phyloP scores from a whole-genome alignment of 139 green algal species.

The Eudorina sp. region DNA sequence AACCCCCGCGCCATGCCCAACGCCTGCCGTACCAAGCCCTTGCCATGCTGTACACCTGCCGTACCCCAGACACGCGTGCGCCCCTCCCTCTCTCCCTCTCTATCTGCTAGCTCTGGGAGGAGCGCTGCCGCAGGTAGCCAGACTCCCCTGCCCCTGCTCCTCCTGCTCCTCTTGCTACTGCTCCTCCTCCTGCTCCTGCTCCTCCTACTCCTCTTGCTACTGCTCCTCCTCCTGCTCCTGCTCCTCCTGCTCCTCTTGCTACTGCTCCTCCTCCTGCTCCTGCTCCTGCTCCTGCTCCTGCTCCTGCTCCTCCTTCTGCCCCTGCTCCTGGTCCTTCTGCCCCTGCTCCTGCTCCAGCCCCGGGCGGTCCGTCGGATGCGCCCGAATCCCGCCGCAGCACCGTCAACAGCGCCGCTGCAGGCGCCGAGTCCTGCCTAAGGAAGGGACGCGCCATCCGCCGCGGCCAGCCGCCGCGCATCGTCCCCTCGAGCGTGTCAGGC shows the following conservation, averaged over 20 bases:
- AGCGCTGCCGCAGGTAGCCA: neutral
- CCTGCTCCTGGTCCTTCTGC: too few relatives aligned
- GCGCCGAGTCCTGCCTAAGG: neutral
- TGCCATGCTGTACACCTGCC: too few relatives aligned
- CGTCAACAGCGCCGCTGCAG: neutral
- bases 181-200: neutral
- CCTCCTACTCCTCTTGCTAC: neutral
- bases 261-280: neutral
- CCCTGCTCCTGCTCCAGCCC: neutral
- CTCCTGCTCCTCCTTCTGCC: too few relatives aligned
- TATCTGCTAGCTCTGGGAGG: neutral
- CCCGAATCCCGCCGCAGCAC: neutral
- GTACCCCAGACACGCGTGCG: too few relatives aligned
- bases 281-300: too few relatives aligned
- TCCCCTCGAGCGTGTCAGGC: neutral
- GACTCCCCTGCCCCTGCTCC: neutral
- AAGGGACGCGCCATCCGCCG: neutral
- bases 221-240: too few relatives aligned
- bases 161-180: too few relatives aligned
- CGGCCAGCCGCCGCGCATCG: constrained; percentile 14
- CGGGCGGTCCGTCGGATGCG: neutral
- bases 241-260: too few relatives aligned
- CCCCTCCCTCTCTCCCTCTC: too few relatives aligned
- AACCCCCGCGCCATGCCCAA: too few relatives aligned
- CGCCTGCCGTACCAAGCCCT: too few relatives aligned